Evolutionary conservation across 192 early-diverging fungal species (phyloP), one percentile per base, ranked within the genome.

Genomic region (Gaertneriomyces semiglobifer): DNA sequence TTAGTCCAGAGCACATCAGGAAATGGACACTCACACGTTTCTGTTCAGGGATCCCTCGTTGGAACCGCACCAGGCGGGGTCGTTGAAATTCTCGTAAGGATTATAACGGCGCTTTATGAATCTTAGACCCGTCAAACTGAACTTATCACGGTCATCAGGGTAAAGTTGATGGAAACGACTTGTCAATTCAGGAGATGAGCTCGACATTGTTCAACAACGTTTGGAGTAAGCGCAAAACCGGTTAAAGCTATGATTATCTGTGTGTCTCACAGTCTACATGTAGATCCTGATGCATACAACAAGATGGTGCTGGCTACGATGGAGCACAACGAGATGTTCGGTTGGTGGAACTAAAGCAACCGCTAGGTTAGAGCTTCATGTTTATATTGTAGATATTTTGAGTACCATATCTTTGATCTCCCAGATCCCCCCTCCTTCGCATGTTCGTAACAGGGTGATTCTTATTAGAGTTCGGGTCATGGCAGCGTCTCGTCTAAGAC

Each of bases 221-320:
- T n/a, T 61, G 59, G 59, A 44, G 59, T 61, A 61, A 45, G 39
- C 40, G 39, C 12, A 10, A 16, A 16, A 16, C 43, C 25, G 4
- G 9, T 14, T 5, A 4, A n/a, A 0, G 43, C 42, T 12, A 45
- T 61, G 10, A 12, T 44, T 10, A n/a, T 40, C 44, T 40, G 5
- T 45, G 12, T 61, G 12, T 61, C 4, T 44, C 5, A 40, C 25
- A 33, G 25, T 33, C 25, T 33, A 38, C 12, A 14, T 57, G 45
- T 50, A 63, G 62, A 63, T 63, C 62, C 62, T 4, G 33, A 53
- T 0, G 62, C 62, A 50, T 63, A 63, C 48, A 63, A 63, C 42
- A 63, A 63, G 50, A 63, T 63, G 62, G 62, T 63, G 12, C 18
- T 44, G 11, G 18, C 50, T 16, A 14, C 62, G 16, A 56, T 54